Base-by-base conservation (phyloP, 306 rosid species). In the Glycine soja region DNA sequence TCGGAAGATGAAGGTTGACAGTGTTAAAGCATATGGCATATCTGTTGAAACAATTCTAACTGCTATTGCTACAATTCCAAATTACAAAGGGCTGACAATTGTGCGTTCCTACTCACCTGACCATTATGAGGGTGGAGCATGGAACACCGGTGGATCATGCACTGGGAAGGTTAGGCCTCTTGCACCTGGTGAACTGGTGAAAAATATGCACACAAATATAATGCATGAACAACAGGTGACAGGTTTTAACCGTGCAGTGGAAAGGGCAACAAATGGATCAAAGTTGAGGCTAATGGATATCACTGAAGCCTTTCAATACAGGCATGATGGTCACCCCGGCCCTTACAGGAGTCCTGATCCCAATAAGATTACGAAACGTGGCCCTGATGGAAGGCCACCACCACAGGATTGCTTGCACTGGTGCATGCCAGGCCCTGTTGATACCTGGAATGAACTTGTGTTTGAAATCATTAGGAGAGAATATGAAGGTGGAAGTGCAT, bases 341-440 rank as follows among this genome's bases (percentile, higher is more conserved):
- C 98, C 99, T 15, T 95, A 89, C 47, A 70, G 99, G 72, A 95
- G 81, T 81, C 88, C 80, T 0, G 94, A 95, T 80, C 98, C 98
- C 0, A 89, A 95, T 47, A 95, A 95, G 93, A 79, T 90, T n/a
- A 95, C 98, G 6, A 83, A 90, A 79, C 97, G 94, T 3, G 90
- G 97, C 53, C 92, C 92, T 4, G 89, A 93, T 74, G 99, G 99
- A 76, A 93, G 78, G 88, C 94, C 98, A 0, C 99, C 99, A 0
- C 97, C 99, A 0, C 99, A 95, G 87, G 99, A 95, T 88, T 95
- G 99, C 94, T 90, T 93, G 82, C 98, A 95, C 63, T 95, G 99
- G 99, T 95, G 99, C 89, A 91, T 95, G 99, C 99, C 99, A 6
- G 99, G 99, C 42, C 97, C 99, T 6, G 93, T 95, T 8, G 98